Evolutionary conservation across 768 basidiomycete genomes (phyloP), one percentile per base, ranked within the genome.

Genomic region (Naganishia vishniacii): DNA sequence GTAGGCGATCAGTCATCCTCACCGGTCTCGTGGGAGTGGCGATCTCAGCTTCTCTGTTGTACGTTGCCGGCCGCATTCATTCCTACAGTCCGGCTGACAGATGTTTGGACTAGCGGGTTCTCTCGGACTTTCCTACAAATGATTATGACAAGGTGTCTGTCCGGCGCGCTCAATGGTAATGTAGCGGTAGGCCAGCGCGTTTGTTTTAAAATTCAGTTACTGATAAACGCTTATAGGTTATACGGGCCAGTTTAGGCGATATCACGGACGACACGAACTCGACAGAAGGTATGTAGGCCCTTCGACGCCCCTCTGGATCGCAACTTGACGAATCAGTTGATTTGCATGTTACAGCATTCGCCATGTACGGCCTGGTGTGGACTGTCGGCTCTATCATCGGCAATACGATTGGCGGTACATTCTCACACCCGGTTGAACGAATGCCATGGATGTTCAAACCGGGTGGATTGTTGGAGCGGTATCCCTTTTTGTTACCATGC

Each of bases 281-380:
- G 16, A 74, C 74, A 0, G 75, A 75, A 48, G 65, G 65, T 66
- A 20, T n/a, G 63, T 18, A n/a, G n/a, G n/a, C n/a, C n/a, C n/a
- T n/a, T n/a, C n/a, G n/a, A n/a, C n/a, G n/a, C n/a, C n/a, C n/a
- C n/a, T n/a, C n/a, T n/a, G n/a, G n/a, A n/a, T n/a, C n/a, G n/a
- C n/a, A n/a, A n/a, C n/a, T n/a, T n/a, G n/a, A n/a, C n/a, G n/a
- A n/a, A n/a, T n/a, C n/a, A 51, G 1, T 4, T 4, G 31, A 25
- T 3, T 9, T 60, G 26, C 42, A 3, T 25, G 25, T 28, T 25
- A n/a, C n/a, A 66, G 75, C 75, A 0, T 77, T 77, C 59, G 74
- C 75, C 0, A 63, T 77, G 62, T 77, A 74, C 63, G 75, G 75
- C n/a, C 44, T 77, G 25, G 73, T 73, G 1, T 77, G 75, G 75